These are phyloP conservation scores for Zymoseptoria pseudotritici DNA, from an alignment of 2,329 filamentous ascomycete genomes.

Conservation along the genomic window DNA sequence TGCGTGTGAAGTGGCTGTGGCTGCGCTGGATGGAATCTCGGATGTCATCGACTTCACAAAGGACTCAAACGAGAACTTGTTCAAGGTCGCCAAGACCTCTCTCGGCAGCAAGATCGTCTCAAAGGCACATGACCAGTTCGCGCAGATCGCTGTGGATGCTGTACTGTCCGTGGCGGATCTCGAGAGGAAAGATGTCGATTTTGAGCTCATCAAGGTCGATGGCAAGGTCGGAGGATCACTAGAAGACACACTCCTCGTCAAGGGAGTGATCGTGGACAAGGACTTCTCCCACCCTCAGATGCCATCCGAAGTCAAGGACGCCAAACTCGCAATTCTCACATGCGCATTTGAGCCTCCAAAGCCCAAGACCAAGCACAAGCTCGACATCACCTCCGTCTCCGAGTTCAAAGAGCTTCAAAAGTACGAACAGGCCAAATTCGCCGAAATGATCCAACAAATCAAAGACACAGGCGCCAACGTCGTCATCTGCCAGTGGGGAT, in stretches of 20 bases:
- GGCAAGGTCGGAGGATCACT: conserved; percentile 93
- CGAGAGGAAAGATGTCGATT: conserved; percentile 94
- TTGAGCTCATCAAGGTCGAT: conserved; percentile 98
- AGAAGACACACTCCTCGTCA: conserved; percentile 88
- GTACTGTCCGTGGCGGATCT: conserved; percentile 94
- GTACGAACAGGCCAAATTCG: conserved; percentile 93
- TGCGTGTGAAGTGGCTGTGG: conserved; percentile 91
- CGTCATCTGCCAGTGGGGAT: conserved; percentile 98
- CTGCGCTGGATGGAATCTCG: conserved; percentile 85
- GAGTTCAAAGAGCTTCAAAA: conserved; percentile 97
- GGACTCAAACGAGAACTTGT: conserved; percentile 73
- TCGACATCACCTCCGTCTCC: conserved; percentile 93
- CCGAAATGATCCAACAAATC: conserved; percentile 97
- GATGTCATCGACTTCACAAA: conserved; percentile 81
- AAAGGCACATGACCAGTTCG: conserved; percentile 96
- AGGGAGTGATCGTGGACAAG: conserved; percentile 98
- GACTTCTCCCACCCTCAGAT: conserved; percentile 99
- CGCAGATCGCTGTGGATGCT: conserved; percentile 93
- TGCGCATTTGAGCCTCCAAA: conserved; percentile 98
- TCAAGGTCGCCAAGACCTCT: conserved; percentile 92
- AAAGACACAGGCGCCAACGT: conserved; percentile 96
- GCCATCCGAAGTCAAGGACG: conserved; percentile 89
- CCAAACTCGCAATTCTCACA: conserved; percentile 94
- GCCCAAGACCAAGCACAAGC: conserved; percentile 99
- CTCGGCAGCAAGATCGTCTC: conserved; percentile 98